A percentile compares a stretch with the other conserved stretches of the same genome.
phyloP scores from a whole-genome alignment of 2,329 filamentous ascomycete genomes.

The Penicillium brevicompactum region DNA sequence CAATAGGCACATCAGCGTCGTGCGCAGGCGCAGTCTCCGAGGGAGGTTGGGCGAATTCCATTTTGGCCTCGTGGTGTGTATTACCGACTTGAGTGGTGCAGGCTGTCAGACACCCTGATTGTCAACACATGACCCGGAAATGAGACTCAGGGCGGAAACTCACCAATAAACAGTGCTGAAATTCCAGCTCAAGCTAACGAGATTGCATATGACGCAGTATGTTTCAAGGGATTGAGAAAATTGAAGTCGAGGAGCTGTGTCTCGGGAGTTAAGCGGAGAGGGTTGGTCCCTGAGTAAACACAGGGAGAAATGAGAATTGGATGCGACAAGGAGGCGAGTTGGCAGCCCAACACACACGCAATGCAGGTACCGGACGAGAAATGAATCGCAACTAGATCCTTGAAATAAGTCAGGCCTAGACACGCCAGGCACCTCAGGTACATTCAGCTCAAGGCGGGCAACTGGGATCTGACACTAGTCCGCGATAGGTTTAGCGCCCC shows the following conservation, averaged over 20 bases:
- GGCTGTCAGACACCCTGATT: constrained; percentile 14
- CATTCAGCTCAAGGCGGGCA: constrained; percentile 21
- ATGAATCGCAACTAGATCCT: constrained; percentile 1
- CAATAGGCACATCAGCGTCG: constrained; percentile 10
- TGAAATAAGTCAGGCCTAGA: constrained; percentile 1
- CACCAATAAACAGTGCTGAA: constrained; percentile 19
- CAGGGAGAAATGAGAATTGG: background rate
- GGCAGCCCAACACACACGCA: constrained; percentile 3
- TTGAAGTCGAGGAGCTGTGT: constrained; percentile 7
- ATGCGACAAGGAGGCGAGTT: background rate
- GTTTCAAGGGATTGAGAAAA: constrained; percentile 1
- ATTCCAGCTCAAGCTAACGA: constrained; percentile 9
- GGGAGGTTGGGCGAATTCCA: constrained; percentile 32
- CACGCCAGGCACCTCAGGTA: constrained; percentile 7
- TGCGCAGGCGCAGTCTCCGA: constrained; percentile 22
- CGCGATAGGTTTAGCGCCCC: constrained; percentile 35
- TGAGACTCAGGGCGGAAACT: background rate
- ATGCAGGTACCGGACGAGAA: constrained; percentile 5
- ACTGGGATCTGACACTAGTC: constrained; percentile 34
- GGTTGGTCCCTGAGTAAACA: constrained; percentile 14
- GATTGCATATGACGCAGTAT: constrained; percentile 8
- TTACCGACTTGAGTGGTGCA: constrained; percentile 9
- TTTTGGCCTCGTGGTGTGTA: constrained; percentile 11
- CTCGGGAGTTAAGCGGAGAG: constrained; percentile 8
- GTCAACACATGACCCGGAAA: constrained; percentile 17